Base-by-base conservation (phyloP, 495 filamentous ascomycete genomes). In the Elasticomyces elasticus region DNA sequence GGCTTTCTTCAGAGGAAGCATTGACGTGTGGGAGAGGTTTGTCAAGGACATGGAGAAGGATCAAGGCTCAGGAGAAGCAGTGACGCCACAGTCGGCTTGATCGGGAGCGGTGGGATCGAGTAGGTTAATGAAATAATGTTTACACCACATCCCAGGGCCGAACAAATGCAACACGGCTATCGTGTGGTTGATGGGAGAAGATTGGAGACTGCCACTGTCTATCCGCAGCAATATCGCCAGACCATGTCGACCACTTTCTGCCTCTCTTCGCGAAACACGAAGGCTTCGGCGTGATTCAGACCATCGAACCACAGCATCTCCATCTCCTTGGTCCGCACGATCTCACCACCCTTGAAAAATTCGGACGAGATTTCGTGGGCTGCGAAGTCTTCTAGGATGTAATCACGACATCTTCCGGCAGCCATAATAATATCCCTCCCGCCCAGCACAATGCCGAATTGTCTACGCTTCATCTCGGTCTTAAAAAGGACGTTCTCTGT, bases 11-110 rank as follows among this genome's bases (percentile, higher is more conserved):
- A 78, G 76, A 45, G 79, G 78, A 24, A 84, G 85, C 6, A 77
- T 88, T 49, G 83, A 84, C 58, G 87, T 84, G 12, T 98, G 92
- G 92, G 89, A 96, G 72, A 70, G 74, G 62, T 96, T 95, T 68
- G 72, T 97, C 35, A 75, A 76, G 59, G 87, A 95, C 54, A 92
- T 95, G 84, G 89, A 94, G 68, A 78, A 75, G 51, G 79, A 84
- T 52, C 74, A 76, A 23, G 67, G 42, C 6, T 12, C 5, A 23
- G 42, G n/a, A n/a, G n/a, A n/a, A n/a, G n/a, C n/a, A n/a, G n/a
- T n/a, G n/a, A n/a, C n/a, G n/a, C n/a, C n/a, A n/a, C n/a, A n/a
- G n/a, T n/a, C n/a, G n/a, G n/a, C n/a, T n/a, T n/a, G n/a, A n/a
- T n/a, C n/a, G n/a, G n/a, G n/a, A n/a, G n/a, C n/a, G n/a, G n/a